A percentile compares a stretch with the other conserved stretches of the same genome.
Evolutionary conservation across 495 filamentous ascomycete species (phyloP).

Genomic region (Trichoderma parareesei): DNA sequence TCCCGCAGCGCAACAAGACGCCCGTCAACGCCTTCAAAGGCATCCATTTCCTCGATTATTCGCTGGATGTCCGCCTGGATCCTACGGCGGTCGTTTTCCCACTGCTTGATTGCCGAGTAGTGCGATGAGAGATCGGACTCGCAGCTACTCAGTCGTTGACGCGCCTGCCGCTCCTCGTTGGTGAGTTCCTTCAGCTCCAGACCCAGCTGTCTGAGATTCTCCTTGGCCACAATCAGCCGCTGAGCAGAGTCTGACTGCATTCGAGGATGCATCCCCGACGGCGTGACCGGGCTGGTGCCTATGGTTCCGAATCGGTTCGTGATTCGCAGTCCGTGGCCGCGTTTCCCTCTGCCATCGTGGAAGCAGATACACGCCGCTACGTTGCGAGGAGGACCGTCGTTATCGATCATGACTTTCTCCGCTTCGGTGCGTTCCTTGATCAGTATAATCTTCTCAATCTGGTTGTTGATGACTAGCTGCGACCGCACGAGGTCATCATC

Average conservation of each 20-base stretch:
- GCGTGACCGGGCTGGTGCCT: constrained; percentile 24
- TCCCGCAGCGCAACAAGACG: constrained; percentile 27
- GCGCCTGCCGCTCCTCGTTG: constrained; percentile 37
- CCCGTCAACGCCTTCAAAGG: constrained; percentile 36
- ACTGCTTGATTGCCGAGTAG: constrained; percentile 22
- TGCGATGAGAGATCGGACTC: constrained; percentile 51
- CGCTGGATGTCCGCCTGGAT: constrained; percentile 19
- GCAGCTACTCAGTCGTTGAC: constrained; percentile 47
- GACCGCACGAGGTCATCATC: constrained; percentile 69
- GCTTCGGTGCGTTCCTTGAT: constrained; percentile 60
- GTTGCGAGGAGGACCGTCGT: constrained; percentile 48
- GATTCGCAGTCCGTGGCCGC: constrained; percentile 56
- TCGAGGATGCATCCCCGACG: constrained; percentile 40
- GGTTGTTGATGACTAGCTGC: constrained; percentile 73
- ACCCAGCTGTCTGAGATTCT: constrained; percentile 34
- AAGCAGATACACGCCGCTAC: constrained; percentile 64
- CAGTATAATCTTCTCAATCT: constrained; percentile 77
- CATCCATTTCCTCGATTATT: constrained; percentile 30
- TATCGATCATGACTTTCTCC: constrained; percentile 59
- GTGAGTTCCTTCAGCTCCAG: constrained; percentile 31
- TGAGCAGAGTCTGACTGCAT: constrained; percentile 74
- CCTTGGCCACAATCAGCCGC: constrained; percentile 49
- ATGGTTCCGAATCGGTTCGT: constrained; percentile 43
- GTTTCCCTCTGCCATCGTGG: constrained; percentile 37
- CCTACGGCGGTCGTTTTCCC: constrained; percentile 22